phyloP scores from a whole-genome alignment of 2,329 filamentous ascomycete species.

The Exophiala sp. region DNA sequence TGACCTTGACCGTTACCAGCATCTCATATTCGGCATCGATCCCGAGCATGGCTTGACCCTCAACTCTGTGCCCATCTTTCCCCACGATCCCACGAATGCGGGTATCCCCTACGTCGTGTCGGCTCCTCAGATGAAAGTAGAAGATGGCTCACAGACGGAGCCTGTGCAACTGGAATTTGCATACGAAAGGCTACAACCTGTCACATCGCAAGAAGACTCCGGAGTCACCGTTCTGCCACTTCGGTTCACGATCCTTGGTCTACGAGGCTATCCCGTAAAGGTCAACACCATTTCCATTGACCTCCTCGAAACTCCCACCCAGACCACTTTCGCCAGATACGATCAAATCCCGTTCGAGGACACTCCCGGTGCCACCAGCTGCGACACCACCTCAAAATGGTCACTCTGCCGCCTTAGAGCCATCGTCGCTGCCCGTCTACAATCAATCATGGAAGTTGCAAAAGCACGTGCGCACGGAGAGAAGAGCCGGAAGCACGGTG shows the following conservation, averaged over 20 bases:
- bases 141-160: constrained; percentile 36
- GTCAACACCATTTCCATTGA: constrained; percentile 43
- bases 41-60: constrained; percentile 19
- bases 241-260: constrained; percentile 45
- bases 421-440: constrained; percentile 40
- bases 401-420: constrained; percentile 41
- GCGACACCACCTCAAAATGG: constrained; percentile 39
- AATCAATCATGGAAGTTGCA: constrained; percentile 33
- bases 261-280: constrained; percentile 42
- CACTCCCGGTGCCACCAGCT: constrained; percentile 30
- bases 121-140: constrained; percentile 23
- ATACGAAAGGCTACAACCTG: constrained; percentile 36
- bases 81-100: constrained; percentile 10
- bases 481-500: constrained; percentile 20
- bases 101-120: constrained; percentile 16
- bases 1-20: constrained; percentile 11
- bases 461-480: constrained; percentile 19
- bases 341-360: constrained; percentile 35
- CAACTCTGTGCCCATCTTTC: constrained; percentile 21
- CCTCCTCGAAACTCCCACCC: constrained; percentile 36
- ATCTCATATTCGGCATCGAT: constrained; percentile 23
- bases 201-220: constrained; percentile 31
- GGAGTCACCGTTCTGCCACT: constrained; percentile 37
- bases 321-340: constrained; percentile 38
- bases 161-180: constrained; percentile 43